These are phyloP conservation scores for Tremella mesenterica DNA, from an alignment of 768 basidiomycete species.

Conservation along the genomic window DNA sequence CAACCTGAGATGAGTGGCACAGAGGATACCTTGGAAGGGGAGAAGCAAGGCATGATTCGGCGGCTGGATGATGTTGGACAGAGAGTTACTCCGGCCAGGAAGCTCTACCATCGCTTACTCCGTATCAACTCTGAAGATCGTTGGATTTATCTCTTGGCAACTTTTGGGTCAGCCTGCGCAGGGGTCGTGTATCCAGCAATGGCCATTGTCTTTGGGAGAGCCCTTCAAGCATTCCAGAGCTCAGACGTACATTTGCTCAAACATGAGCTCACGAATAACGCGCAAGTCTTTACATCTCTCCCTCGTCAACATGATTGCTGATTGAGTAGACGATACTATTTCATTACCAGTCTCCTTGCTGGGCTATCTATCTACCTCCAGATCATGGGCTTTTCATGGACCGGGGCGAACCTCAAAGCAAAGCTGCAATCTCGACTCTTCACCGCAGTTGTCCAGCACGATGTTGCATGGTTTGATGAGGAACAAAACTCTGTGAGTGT, in stretches of 20 bases:
- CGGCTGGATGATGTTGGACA: constrained; percentile 27
- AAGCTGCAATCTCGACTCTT: constrained; percentile 66
- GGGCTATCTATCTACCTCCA: constrained; percentile 57
- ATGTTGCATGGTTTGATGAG: constrained; percentile 79
- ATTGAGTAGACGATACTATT: too few relatives aligned
- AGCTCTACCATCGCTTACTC: constrained; percentile 66
- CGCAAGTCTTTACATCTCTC: too few relatives aligned
- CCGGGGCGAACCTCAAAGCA: constrained; percentile 62
- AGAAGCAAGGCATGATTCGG: constrained; percentile 15
- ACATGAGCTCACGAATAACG: constrained; percentile 12
- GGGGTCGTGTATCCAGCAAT: constrained; percentile 44
- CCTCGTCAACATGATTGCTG: too few relatives aligned
- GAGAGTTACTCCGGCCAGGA: constrained; percentile 48
- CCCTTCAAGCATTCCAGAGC: constrained; percentile 31
- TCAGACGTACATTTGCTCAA: constrained; percentile 16
- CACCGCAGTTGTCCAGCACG: constrained; percentile 74
- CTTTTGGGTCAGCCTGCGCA: constrained; percentile 29
- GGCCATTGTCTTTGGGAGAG: constrained; percentile 40
- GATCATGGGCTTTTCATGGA: constrained; percentile 59
- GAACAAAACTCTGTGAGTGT: constrained; percentile 64
- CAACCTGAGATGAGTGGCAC: too few relatives aligned
- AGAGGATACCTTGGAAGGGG: too few relatives aligned
- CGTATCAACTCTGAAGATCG: constrained; percentile 56
- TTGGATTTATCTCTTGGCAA: constrained; percentile 53
- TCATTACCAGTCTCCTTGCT: constrained; percentile 53